Base-by-base conservation (phyloP, 2,329 filamentous ascomycete species). In the Fusarium ambrosium region DNA sequence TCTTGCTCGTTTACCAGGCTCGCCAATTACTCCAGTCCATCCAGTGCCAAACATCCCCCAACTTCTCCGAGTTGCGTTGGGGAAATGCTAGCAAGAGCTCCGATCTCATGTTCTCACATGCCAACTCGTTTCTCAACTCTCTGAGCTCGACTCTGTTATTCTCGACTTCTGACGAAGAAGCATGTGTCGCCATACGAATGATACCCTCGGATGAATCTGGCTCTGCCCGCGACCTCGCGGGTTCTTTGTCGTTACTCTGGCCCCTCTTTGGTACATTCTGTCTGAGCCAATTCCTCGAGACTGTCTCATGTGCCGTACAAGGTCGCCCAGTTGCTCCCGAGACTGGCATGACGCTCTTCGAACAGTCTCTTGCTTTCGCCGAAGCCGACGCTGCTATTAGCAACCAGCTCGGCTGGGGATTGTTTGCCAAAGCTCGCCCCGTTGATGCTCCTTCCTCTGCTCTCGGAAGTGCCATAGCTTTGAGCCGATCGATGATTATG, bases 271-370 rank as follows among this genome's bases (percentile, higher is more conserved):
- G 92, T 45, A 92, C 90, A 0, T 87, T 92, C 45, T 92, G 90
- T 68, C 80, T 94, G 2, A 95, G 95, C 76, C 94, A 98, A 80
- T 96, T 98, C 77, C 85, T 98, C 22, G 97, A 98, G 83, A 97
- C 94, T 0, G 85, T 98, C 11, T 93, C 93, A 5, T 97, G 95
- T 81, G 94, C 96, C 11, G 89, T 98, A 8, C 95, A 98, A 81
- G 96, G 96, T 36, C 91, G 93, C 3, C 89, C 91, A 3, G 90
- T 94, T 0, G 90, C 93, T 72, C 93, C 94, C 0, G 97, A 98
- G 84, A 97, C 95, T 2, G 95, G 95, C 20, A 98, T 98, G 94
- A 98, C 95, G 0, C 89, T 98, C 3, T 98, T 98, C 79, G 97
- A 99, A 81, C 95, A 98, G 80, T 98, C 95, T 0, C 87, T 99